Evolutionary conservation across 2,329 filamentous ascomycete genomes (phyloP), one percentile per base, ranked within the genome.

Genomic region (Alternaria brassicicola): DNA sequence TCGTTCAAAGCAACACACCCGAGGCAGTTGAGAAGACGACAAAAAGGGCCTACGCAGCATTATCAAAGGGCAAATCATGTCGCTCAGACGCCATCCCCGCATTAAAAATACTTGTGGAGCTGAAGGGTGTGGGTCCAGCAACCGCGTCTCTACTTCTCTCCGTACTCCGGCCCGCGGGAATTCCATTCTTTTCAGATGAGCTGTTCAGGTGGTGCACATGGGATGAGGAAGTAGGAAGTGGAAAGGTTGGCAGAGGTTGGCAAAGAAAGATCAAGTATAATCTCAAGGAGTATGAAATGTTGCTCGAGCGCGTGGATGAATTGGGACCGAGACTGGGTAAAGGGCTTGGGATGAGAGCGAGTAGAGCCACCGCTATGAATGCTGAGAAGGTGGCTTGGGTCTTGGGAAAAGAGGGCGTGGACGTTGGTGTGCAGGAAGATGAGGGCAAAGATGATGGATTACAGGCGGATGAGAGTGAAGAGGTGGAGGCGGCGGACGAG

Each of bases 121-220:
- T 95, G n/a, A 88, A 83, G 62, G 91, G 91, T 31, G 86, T 96
- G 61, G 91, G 91, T 0, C 90, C 91, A 1, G 91, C 91, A 7
- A 94, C 91, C 0, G 91, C 90, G 0, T 91, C 89, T 1, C 83
- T 95, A 30, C 78, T 94, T 1, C 82, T 95, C 3, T 85, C 88
- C 4, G 85, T 89, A 4, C 84, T 87, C 63, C 83, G 87, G 59
- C 83, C 88, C 0, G 75, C 80, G 0, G 76, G 78, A 12, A 81
- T 88, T 47, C 84, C 90, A 2, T 94, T 94, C 81, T 94, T 94
- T 77, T 90, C 88, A 2, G 92, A 96, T 70, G 91, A 95, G 76
- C 83, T 88, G 3, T 94, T 88, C 71, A 84, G 88, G 64, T 94
- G 90, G 90, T 77, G 89, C 6, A 85, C 85, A 68, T 85, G 84